Conservation (phyloP, 2,329 filamentous ascomycete species). For the Colletotrichum orbiculare region DNA sequence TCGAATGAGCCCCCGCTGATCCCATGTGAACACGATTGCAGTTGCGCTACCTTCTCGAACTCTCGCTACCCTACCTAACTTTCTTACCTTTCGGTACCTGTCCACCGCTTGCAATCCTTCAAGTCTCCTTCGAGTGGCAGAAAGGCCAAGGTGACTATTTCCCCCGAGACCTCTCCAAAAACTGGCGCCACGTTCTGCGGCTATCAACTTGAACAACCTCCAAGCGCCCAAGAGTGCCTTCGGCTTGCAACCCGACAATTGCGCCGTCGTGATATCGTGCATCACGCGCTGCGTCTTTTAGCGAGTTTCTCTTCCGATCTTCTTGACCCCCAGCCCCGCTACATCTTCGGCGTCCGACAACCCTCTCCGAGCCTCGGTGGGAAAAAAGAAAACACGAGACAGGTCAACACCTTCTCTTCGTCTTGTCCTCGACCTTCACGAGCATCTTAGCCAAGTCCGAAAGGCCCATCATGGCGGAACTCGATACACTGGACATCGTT, state of each 20-base stretch:
- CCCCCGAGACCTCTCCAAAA: slow-evolving; percentile 22
- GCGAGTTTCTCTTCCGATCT: background rate
- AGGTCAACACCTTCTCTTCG: no score
- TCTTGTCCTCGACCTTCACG: slow-evolving; percentile 11
- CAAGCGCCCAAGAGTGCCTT: slow-evolving; percentile 6
- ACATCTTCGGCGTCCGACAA: slow-evolving; percentile 15
- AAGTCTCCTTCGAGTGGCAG: no score
- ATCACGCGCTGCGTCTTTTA: slow-evolving; percentile 2
- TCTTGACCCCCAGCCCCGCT: slow-evolving; percentile 16
- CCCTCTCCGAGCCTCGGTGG: slow-evolving; percentile 2
- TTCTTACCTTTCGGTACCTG: slow-evolving; percentile 4
- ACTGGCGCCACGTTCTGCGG: slow-evolving; percentile 27
- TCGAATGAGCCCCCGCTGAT: slow-evolving; percentile 34
- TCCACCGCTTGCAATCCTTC: no score
- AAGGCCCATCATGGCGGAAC: slow-evolving; percentile 79
- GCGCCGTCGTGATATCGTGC: slow-evolving; percentile 4
- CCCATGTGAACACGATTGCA: slow-evolving; percentile 37
- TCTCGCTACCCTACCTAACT: background rate
- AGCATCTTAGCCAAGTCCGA: slow-evolving; percentile 19
- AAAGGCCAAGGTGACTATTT: background rate
- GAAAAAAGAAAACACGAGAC: background rate
- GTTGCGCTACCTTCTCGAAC: background rate
- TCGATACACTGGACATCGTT: slow-evolving; percentile 94
- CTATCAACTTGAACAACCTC: slow-evolving; percentile 14
- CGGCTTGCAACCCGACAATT: slow-evolving; percentile 28